Conservation (phyloP, 108 stramenopile genomes). For the Parietichytrium sp. region DNA sequence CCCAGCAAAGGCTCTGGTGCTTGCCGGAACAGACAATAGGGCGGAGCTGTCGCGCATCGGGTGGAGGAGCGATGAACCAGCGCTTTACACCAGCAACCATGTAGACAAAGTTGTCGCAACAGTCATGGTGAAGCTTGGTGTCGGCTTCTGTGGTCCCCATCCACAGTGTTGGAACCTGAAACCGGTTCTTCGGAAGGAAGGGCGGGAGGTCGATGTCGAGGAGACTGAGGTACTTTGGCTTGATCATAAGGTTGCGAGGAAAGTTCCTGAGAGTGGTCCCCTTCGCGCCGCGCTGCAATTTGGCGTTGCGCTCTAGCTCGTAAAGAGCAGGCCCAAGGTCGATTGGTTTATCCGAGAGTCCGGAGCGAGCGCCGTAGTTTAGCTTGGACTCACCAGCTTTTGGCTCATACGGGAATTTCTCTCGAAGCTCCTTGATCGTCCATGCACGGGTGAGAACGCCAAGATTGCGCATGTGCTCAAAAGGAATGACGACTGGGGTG, state of each 20-base stretch:
- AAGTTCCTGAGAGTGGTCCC: background rate
- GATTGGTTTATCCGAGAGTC: background rate
- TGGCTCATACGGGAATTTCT: slow-evolving; percentile 12
- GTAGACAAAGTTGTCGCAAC: slow-evolving; percentile 26
- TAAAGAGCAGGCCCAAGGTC: slow-evolving; percentile 30
- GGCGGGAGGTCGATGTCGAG: slow-evolving; percentile 17
- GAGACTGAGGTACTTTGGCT: slow-evolving; percentile 17
- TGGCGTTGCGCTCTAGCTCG: background rate
- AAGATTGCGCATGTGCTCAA: slow-evolving; percentile 9
- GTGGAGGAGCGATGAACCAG: slow-evolving; percentile 27
- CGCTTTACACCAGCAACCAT: slow-evolving; percentile 21
- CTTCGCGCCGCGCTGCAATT: slow-evolving; percentile 2
- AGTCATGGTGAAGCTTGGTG: slow-evolving; percentile 36
- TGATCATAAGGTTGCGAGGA: slow-evolving; percentile 28
- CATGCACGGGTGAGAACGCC: background rate
- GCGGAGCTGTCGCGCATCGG: slow-evolving; percentile 10
- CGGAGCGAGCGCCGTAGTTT: background rate
- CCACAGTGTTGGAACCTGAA: slow-evolving; percentile 37
- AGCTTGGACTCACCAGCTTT: background rate
- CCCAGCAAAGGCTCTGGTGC: slow-evolving; percentile 39
- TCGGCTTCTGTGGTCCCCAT: slow-evolving; percentile 23
- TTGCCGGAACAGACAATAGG: slow-evolving; percentile 24
- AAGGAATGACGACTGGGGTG: slow-evolving; percentile 18
- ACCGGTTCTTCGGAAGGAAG: slow-evolving; percentile 21
- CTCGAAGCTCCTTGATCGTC: background rate